phyloP scores from a whole-genome alignment of 768 basidiomycete species.

The Pleurotus platypus region DNA sequence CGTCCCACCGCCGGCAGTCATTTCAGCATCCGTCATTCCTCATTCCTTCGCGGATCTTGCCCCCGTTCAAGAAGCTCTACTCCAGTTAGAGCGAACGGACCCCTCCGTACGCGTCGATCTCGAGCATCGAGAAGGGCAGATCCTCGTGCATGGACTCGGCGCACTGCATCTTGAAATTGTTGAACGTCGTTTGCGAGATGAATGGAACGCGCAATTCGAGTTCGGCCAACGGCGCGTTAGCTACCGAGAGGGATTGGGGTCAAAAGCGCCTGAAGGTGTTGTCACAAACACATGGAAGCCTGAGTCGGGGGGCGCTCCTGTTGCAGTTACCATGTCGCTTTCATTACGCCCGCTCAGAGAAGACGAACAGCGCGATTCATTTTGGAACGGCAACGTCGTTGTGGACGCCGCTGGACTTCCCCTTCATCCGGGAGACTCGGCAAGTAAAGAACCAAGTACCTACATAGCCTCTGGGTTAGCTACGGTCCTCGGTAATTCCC shows the following conservation, averaged over 20 bases:
- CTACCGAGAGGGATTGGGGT: constrained; percentile 64
- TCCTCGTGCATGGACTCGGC: constrained; percentile 81
- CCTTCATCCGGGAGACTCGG: constrained; percentile 48
- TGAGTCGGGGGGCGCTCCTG: constrained; percentile 56
- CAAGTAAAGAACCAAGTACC: constrained; percentile 43
- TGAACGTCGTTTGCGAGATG: constrained; percentile 73
- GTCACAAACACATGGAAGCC: constrained; percentile 53
- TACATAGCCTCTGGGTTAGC: constrained; percentile 67
- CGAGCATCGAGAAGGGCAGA: constrained; percentile 66
- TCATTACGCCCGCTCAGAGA: constrained; percentile 49
- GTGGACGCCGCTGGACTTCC: constrained; percentile 49
- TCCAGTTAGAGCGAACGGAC: constrained; percentile 75
- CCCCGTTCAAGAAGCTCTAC: constrained; percentile 73
- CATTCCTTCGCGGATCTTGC: constrained; percentile 75
- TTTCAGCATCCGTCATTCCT: constrained; percentile 80
- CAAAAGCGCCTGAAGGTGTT: constrained; percentile 15
- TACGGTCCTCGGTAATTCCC: constrained; percentile 72
- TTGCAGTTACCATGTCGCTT: constrained; percentile 50
- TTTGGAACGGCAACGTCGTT: constrained; percentile 79
- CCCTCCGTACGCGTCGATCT: constrained; percentile 81
- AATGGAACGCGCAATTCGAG: constrained; percentile 77
- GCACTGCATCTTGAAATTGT: constrained; percentile 88
- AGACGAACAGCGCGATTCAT: constrained; percentile 58
- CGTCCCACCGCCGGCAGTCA: constrained; percentile 76
- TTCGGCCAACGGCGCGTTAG: constrained; percentile 76